phyloP scores from a whole-genome alignment of 192 early-diverging fungal genomes.

The Umbelopsis ramanniana region DNA sequence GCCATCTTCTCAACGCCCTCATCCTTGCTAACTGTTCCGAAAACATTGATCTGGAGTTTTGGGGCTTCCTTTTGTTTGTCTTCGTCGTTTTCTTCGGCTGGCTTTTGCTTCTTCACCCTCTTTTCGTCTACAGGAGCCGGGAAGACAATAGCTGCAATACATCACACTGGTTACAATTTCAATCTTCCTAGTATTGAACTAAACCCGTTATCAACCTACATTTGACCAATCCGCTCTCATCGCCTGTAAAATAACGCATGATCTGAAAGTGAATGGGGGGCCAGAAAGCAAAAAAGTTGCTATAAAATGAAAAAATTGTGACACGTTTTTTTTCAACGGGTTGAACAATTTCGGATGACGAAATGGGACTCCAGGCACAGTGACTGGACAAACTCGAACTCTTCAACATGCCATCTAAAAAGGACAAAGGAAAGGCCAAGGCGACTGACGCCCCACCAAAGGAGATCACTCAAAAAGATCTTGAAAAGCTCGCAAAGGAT shows the following conservation, averaged over 20 bases:
- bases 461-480: slow-evolving; percentile 27
- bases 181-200: background rate
- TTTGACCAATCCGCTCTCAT: slow-evolving; percentile 46
- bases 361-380: slow-evolving; percentile 16
- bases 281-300: background rate
- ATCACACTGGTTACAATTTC: background rate
- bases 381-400: background rate
- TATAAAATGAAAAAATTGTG: slow-evolving; percentile 5
- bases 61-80: slow-evolving; percentile 25
- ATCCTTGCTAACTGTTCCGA: slow-evolving; percentile 35
- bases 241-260: slow-evolving; percentile 43
- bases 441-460: slow-evolving; percentile 10
- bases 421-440: slow-evolving; percentile 16
- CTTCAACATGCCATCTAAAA: background rate
- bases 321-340: background rate
- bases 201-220: slow-evolving; percentile 9
- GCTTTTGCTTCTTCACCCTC: slow-evolving; percentile 10
- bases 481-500: slow-evolving; percentile 23
- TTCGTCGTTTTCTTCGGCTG: slow-evolving; percentile 24
- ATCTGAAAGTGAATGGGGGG: background rate
- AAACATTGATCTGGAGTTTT: slow-evolving; percentile 15
- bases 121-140: slow-evolving; percentile 29
- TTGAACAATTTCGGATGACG: background rate
- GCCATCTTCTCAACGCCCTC: slow-evolving; percentile 30
- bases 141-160: slow-evolving; percentile 26